Conservation (phyloP, 306 rosid species). For the Rosa lucieae region DNA sequence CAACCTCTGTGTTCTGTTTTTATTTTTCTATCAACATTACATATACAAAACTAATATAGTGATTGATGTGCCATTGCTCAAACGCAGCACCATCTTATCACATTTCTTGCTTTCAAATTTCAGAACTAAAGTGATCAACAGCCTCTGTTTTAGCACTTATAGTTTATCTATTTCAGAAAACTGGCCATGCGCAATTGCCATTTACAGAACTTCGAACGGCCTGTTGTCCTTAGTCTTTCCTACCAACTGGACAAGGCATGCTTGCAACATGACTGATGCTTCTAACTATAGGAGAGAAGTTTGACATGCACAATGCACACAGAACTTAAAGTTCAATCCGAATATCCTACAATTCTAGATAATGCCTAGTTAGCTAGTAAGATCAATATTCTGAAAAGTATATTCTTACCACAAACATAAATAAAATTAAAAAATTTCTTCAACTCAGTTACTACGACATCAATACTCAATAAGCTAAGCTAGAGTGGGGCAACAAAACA, state of each 20-base stretch:
- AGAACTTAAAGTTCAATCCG: background rate
- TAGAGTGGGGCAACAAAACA: background rate
- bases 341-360: background rate
- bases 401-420: background rate
- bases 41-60: too few relatives aligned
- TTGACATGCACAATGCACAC: background rate
- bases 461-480: slow-evolving; percentile 1
- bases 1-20: too few relatives aligned
- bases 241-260: background rate
- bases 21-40: too few relatives aligned
- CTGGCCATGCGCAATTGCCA: background rate
- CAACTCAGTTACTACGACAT: background rate
- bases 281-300: background rate
- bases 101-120: background rate
- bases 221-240: background rate
- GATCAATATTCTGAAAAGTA: background rate
- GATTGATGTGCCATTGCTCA: background rate
- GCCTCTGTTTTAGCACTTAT: background rate
- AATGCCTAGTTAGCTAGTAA: background rate
- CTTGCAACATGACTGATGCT: background rate
- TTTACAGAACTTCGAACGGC: background rate
- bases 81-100: background rate
- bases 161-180: background rate
- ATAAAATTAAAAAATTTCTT: background rate
- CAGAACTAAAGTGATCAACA: background rate